Conservation (phyloP, 1,284 basidiomycete genomes). For the Malassezia brasiliensis region DNA sequence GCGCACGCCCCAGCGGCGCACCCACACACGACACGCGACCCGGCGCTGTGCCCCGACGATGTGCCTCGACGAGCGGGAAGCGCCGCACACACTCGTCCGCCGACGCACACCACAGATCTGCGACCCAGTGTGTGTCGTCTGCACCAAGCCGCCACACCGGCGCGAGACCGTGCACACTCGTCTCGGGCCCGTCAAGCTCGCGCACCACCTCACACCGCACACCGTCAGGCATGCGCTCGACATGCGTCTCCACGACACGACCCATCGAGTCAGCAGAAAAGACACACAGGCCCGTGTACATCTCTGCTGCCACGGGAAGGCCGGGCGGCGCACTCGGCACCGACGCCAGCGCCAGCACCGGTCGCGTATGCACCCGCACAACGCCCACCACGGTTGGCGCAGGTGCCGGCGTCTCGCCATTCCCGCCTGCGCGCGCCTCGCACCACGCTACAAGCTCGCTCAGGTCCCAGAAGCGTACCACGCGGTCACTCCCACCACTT, state of each 20-base stretch:
- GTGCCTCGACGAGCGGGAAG: constrained; percentile 7
- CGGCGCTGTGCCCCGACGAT: background rate
- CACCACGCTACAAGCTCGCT: background rate
- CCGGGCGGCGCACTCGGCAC: constrained; percentile 3
- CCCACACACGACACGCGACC: constrained; percentile 11
- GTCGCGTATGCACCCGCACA: constrained; percentile 9
- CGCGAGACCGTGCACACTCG: constrained; percentile 2
- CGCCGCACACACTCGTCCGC: constrained; percentile 13
- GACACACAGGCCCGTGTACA: background rate
- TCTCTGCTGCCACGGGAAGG: background rate
- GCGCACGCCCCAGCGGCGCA: background rate
- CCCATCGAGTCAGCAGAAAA: constrained; percentile 19
- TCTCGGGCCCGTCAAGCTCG: constrained; percentile 17
- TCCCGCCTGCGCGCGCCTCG: background rate
- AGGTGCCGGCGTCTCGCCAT: background rate
- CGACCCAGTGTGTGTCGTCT: background rate
- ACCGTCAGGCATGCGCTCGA: background rate
- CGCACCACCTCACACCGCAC: background rate
- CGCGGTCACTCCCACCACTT: constrained; percentile 18
- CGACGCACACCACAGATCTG: constrained; percentile 12
- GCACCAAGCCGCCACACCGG: constrained; percentile 3
- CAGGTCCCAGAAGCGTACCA: constrained; percentile 20
- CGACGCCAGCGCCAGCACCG: constrained; percentile 5
- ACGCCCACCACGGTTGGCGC: background rate
- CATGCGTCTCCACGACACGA: constrained; percentile 10